Evolutionary conservation across 2,329 filamentous ascomycete species (phyloP).

Genomic region (Endocalyx cinctus): DNA sequence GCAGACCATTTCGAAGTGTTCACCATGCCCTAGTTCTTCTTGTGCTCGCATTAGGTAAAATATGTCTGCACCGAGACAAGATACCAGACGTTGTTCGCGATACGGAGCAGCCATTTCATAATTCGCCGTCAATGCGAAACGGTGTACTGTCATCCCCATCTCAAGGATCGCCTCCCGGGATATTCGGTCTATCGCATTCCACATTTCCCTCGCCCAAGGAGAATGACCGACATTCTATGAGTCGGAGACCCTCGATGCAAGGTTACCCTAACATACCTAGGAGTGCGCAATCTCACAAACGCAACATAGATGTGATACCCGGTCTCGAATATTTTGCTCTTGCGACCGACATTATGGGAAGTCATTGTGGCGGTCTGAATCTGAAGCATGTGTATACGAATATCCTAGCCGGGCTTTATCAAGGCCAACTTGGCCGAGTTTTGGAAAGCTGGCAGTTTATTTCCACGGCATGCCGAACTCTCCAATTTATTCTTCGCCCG

Average conservation of each 20-base stretch:
- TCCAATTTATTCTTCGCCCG: slow-evolving; percentile 73
- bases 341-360: slow-evolving; percentile 81
- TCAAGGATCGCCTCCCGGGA: slow-evolving; percentile 51
- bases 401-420: slow-evolving; percentile 81
- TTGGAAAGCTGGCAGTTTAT: slow-evolving; percentile 74
- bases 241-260: slow-evolving; percentile 50
- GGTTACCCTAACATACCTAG: slow-evolving; percentile 26
- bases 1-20: slow-evolving; percentile 60
- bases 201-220: slow-evolving; percentile 51
- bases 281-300: slow-evolving; percentile 26
- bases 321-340: slow-evolving; percentile 86
- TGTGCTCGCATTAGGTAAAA: slow-evolving; percentile 80
- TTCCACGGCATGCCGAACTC: slow-evolving; percentile 48
- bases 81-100: slow-evolving; percentile 57
- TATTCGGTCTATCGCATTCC: slow-evolving; percentile 40
- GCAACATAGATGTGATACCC: slow-evolving; percentile 81
- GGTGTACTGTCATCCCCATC: slow-evolving; percentile 47
- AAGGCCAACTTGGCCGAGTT: slow-evolving; percentile 80
- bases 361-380: slow-evolving; percentile 71
- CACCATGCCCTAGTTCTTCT: slow-evolving; percentile 78
- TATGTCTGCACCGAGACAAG: slow-evolving; percentile 56
- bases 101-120: slow-evolving; percentile 30
- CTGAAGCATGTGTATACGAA: slow-evolving; percentile 81
- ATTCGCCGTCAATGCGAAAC: slow-evolving; percentile 42
- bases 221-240: slow-evolving; percentile 38